These are phyloP conservation scores for Corchorus olitorius DNA, from an alignment of 345 rosid species.

Conservation along the genomic window DNA sequence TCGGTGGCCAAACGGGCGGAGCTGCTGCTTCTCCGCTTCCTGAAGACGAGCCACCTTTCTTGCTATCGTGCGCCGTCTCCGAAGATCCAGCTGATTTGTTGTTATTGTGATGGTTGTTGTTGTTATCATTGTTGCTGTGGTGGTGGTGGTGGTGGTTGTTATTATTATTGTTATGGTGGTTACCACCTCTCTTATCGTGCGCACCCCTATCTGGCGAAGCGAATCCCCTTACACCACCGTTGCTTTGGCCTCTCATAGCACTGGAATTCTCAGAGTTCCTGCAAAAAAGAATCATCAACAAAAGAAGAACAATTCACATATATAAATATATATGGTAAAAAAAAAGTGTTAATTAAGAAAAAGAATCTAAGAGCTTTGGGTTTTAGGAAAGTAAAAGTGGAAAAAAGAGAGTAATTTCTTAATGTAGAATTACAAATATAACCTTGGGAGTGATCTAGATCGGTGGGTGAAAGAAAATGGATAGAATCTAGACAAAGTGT, in stretches of 20 bases:
- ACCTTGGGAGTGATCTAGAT: conserved; percentile 37
- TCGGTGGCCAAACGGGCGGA: conserved; percentile 65
- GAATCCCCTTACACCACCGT: conserved; percentile 52
- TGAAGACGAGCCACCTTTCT: conserved; percentile 67
- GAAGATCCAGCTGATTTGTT: conserved; percentile 53
- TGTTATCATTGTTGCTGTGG: conserved; percentile 19
- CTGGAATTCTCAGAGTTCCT: conserved; percentile 64
- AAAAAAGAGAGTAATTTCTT: background rate
- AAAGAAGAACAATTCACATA: background rate
- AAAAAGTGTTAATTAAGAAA: background rate
- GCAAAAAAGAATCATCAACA: background rate
- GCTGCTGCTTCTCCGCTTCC: conserved; percentile 62
- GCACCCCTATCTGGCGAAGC: conserved; percentile 56
- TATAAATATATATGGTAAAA: background rate
- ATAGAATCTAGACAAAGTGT: conserved; percentile 22
- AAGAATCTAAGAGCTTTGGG: conserved; percentile 18
- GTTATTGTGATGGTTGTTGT: conserved; percentile 28
- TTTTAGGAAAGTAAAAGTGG: background rate
- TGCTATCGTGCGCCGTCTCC: conserved; percentile 65
- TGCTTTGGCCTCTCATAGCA: conserved; percentile 67
- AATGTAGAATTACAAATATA: conserved; percentile 39
- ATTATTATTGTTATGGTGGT: conserved; percentile 19
- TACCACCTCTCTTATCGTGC: conserved; percentile 48
- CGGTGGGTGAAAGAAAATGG: conserved; percentile 22
- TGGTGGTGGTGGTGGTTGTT: conserved; percentile 16